phyloP scores from a whole-genome alignment of 2,329 filamentous ascomycete genomes.

The Cadophora gregata region DNA sequence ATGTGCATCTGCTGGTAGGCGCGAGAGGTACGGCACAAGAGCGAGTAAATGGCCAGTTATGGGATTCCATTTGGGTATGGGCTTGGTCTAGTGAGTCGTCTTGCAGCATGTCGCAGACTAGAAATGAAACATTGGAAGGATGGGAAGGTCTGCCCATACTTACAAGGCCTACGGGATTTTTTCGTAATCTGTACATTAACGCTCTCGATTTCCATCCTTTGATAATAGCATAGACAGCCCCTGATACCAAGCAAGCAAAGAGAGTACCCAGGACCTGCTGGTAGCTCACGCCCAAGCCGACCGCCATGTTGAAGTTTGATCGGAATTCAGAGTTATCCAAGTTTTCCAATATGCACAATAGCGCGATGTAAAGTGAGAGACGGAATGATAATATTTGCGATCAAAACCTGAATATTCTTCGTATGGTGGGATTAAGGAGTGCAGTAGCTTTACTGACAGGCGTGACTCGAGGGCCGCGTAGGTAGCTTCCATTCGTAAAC shows the following conservation, averaged over 20 bases:
- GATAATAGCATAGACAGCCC: slow-evolving; percentile 11
- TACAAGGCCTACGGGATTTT: slow-evolving; percentile 21
- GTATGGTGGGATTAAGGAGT: not conserved
- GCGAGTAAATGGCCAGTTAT: slow-evolving; percentile 30
- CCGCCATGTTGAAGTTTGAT: not conserved
- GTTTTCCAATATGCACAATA: not conserved
- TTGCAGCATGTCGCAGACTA: not conserved
- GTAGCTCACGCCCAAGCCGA: not conserved
- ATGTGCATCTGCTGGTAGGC: slow-evolving; percentile 28
- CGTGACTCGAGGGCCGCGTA: not conserved
- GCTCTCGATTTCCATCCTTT: slow-evolving; percentile 25
- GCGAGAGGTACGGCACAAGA: slow-evolving; percentile 17
- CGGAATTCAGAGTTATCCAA: too few species aligned
- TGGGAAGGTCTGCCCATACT: not conserved
- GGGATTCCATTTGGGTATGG: slow-evolving; percentile 31
- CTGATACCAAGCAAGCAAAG: slow-evolving; percentile 3
- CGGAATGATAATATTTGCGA: not conserved
- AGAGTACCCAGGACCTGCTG: not conserved
- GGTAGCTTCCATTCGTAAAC: not conserved
- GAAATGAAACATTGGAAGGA: not conserved
- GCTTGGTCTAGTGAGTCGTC: slow-evolving; percentile 19
- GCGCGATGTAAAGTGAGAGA: not conserved
- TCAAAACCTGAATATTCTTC: not conserved
- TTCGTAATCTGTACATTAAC: slow-evolving; percentile 18
- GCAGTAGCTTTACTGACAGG: not conserved